These are phyloP conservation scores for Pythium diclinum DNA, from an alignment of 352 stramenopile species.

Conservation along the genomic window DNA sequence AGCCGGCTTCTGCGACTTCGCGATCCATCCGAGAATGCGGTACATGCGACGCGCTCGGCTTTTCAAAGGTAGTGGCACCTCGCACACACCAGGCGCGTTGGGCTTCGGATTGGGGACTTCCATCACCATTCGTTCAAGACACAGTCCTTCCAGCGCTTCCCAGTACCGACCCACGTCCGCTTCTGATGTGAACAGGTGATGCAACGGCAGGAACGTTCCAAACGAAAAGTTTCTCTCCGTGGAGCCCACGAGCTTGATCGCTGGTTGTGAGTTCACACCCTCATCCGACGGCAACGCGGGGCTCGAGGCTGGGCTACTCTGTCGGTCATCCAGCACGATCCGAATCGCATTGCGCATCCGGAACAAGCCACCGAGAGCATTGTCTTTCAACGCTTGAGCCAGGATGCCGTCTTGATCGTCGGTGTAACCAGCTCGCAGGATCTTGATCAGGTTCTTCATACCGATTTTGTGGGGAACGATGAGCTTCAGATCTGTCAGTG, in stretches of 20 bases:
- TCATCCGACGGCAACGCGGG: conserved; percentile 8
- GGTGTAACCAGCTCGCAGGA: conserved; percentile 63
- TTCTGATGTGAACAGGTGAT: conserved; percentile 40
- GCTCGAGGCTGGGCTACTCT: neutral
- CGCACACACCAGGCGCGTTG: conserved; percentile 53
- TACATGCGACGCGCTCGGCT: conserved; percentile 65
- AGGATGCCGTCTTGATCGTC: conserved; percentile 65
- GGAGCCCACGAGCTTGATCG: conserved; percentile 55
- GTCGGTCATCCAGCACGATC: conserved; percentile 50
- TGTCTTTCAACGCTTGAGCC: conserved; percentile 66
- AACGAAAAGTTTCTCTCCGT: conserved; percentile 78
- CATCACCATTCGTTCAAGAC: conserved; percentile 78
- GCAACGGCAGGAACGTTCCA: conserved; percentile 45
- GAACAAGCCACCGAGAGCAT: conserved; percentile 69
- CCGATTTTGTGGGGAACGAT: conserved; percentile 77
- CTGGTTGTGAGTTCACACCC: conserved; percentile 26
- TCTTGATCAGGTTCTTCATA: conserved; percentile 76
- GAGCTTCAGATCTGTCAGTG: conserved; percentile 61
- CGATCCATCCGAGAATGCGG: conserved; percentile 69
- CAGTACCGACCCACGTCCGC: conserved; percentile 65
- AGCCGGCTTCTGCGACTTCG: conserved; percentile 50
- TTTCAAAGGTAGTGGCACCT: conserved; percentile 58
- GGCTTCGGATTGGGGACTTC: conserved; percentile 52
- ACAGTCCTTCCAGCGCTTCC: conserved; percentile 77
- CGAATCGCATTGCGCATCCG: conserved; percentile 43